phyloP scores from a whole-genome alignment of 1,284 basidiomycete genomes.

The Meripilus lineatus region DNA sequence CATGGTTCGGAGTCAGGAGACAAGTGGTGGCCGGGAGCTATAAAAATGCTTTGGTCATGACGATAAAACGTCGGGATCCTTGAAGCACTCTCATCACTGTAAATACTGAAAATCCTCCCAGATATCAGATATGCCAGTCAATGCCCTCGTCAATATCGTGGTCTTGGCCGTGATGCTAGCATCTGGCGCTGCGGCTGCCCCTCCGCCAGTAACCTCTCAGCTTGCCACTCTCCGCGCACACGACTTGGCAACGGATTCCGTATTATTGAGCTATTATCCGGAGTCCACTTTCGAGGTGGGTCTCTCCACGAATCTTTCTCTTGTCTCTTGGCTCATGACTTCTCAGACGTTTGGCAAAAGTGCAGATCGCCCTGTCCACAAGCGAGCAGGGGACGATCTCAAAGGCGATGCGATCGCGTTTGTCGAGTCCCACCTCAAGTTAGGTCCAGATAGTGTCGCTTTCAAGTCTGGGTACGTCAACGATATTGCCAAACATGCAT shows the following conservation, averaged over 20 bases:
- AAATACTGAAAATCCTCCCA: too few relatives aligned
- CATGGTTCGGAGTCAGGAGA: too few relatives aligned
- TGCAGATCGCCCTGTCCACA: constrained; percentile 24
- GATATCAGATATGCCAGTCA: too few relatives aligned
- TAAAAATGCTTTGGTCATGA: too few relatives aligned
- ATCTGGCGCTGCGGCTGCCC: constrained; percentile 21
- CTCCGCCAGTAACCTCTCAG: constrained; percentile 23
- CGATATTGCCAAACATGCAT: constrained; percentile 3
- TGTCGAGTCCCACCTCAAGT: constrained; percentile 2
- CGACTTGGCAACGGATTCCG: constrained; percentile 28
- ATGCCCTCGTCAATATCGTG: too few relatives aligned
- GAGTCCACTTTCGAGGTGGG: constrained; percentile 38
- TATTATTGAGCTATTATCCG: constrained; percentile 39
- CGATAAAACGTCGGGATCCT: too few relatives aligned
- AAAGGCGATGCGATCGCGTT: constrained; percentile 1
- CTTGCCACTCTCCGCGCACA: constrained; percentile 39
- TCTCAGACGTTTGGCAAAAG: constrained; percentile 40
- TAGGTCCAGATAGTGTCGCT: background rate
- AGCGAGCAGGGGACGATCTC: constrained; percentile 3
- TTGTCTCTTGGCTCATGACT: too few relatives aligned
- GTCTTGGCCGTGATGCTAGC: constrained; percentile 26
- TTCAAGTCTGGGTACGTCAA: constrained; percentile 1
- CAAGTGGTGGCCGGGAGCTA: too few relatives aligned
- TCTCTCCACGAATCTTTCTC: background rate
- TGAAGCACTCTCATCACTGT: too few relatives aligned